phyloP scores from a whole-genome alignment of 345 rosid species.

The Rhodamnia rubescens region DNA sequence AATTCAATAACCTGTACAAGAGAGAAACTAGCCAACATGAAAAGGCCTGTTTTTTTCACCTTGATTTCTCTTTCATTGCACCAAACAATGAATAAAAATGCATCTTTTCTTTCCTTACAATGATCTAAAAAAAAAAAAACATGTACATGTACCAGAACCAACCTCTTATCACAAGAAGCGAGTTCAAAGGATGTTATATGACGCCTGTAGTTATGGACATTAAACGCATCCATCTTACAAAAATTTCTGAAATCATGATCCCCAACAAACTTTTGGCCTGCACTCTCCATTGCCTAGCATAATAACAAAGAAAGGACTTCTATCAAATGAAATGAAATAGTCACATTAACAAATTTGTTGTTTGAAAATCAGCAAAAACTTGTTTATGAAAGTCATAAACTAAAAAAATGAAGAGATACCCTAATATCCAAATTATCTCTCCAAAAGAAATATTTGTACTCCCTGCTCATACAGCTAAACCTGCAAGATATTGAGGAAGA shows the following conservation, averaged over 20 bases:
- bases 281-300: slow-evolving; percentile 68
- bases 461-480: slow-evolving; percentile 82
- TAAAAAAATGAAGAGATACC: slow-evolving; percentile 23
- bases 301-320: slow-evolving; percentile 1
- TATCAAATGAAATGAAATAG: background rate
- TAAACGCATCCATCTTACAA: slow-evolving; percentile 92
- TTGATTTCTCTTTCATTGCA: background rate
- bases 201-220: slow-evolving; percentile 70
- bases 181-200: slow-evolving; percentile 54
- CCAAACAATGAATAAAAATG: background rate
- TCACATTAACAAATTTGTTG: background rate
- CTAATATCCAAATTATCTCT: slow-evolving; percentile 47
- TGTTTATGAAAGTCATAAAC: background rate
- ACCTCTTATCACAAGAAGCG: slow-evolving; percentile 61
- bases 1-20: background rate
- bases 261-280: slow-evolving; percentile 72
- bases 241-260: slow-evolving; percentile 92
- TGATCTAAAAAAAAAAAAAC: background rate
- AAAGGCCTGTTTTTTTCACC: background rate
- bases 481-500: slow-evolving; percentile 23
- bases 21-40: background rate
- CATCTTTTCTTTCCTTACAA: background rate
- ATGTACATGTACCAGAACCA: slow-evolving; percentile 1
- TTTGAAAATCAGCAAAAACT: background rate
- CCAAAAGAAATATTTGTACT: slow-evolving; percentile 83